Percentiles rank a stretch among this genome's conserved stretches.
Evolutionary conservation across 352 stramenopile genomes (phyloP).

Genomic region (Globisporangium heterothallicum): DNA sequence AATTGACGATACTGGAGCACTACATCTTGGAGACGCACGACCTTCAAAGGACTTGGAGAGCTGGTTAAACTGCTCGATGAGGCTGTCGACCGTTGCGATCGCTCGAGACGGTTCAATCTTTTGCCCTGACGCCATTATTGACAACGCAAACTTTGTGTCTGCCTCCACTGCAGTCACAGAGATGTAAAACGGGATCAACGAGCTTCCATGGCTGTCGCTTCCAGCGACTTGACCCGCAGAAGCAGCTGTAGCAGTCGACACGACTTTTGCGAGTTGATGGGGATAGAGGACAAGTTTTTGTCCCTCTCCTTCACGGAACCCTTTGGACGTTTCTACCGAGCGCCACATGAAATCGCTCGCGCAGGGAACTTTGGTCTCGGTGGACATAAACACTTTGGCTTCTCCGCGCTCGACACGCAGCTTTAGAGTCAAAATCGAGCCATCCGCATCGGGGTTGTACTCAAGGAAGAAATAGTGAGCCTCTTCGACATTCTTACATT

Average conservation of each 20-base stretch:
- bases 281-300: constrained; percentile 59
- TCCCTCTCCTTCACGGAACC: constrained; percentile 16
- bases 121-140: constrained; percentile 60
- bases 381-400: constrained; percentile 64
- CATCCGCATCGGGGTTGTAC: constrained; percentile 26
- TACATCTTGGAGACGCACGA: neutral
- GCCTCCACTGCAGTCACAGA: constrained; percentile 41
- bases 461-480: constrained; percentile 56
- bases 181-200: constrained; percentile 41
- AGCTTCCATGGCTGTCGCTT: constrained; percentile 1
- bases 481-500: constrained; percentile 17
- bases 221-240: neutral
- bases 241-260: neutral
- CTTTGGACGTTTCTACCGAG: constrained; percentile 18
- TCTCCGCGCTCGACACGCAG: constrained; percentile 40
- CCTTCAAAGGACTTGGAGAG: constrained; percentile 36
- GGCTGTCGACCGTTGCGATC: constrained; percentile 55
- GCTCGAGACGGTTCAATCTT: constrained; percentile 47
- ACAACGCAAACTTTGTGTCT: constrained; percentile 36
- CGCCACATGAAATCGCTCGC: constrained; percentile 70
- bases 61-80: constrained; percentile 68
- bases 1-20: neutral
- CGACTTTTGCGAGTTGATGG: constrained; percentile 31
- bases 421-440: constrained; percentile 56
- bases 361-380: constrained; percentile 57